These are phyloP conservation scores for Daedaleopsis sinensis DNA, from an alignment of 768 basidiomycete species.

Conservation along the genomic window DNA sequence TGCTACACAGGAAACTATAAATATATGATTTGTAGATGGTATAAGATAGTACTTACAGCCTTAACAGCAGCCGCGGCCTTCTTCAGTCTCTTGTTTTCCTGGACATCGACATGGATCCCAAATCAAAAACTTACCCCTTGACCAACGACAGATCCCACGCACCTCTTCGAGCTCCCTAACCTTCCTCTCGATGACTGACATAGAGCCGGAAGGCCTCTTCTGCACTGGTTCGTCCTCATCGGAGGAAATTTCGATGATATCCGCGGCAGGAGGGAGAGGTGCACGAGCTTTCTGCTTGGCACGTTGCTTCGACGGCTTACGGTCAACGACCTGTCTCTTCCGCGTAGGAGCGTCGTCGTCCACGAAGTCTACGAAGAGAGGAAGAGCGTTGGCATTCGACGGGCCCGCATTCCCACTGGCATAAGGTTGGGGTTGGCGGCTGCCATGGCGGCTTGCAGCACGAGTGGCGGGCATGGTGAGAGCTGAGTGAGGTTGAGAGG, in stretches of 20 bases:
- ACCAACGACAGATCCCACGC: not conserved
- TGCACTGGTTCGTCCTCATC: conserved; percentile 22
- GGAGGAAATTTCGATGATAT: conserved; percentile 29
- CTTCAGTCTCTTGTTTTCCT: conserved; percentile 15
- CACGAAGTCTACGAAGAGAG: conserved; percentile 10
- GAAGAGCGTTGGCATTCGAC: conserved; percentile 12
- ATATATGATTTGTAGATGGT: too few relatives aligned
- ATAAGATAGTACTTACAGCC: conserved; percentile 3
- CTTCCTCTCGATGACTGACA: conserved; percentile 4
- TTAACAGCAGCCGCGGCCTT: not conserved
- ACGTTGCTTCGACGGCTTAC: conserved; percentile 4
- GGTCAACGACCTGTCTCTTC: conserved; percentile 7
- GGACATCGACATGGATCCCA: not conserved
- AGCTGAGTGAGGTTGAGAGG: not conserved
- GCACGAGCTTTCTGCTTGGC: conserved; percentile 18
- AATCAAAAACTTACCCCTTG: not conserved
- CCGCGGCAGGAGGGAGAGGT: conserved; percentile 13
- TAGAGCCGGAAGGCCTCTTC: conserved; percentile 6
- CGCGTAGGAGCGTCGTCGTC: conserved; percentile 21
- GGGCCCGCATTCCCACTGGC: conserved; percentile 6
- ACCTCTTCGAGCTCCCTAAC: conserved; percentile 20
- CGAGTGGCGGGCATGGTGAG: conserved; percentile 24
- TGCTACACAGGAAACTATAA: not conserved
- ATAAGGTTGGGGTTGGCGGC: conserved; percentile 13
- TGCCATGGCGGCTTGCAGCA: conserved; percentile 12